phyloP scores from a whole-genome alignment of 257 asterid species.

The Linderniella brevidens region DNA sequence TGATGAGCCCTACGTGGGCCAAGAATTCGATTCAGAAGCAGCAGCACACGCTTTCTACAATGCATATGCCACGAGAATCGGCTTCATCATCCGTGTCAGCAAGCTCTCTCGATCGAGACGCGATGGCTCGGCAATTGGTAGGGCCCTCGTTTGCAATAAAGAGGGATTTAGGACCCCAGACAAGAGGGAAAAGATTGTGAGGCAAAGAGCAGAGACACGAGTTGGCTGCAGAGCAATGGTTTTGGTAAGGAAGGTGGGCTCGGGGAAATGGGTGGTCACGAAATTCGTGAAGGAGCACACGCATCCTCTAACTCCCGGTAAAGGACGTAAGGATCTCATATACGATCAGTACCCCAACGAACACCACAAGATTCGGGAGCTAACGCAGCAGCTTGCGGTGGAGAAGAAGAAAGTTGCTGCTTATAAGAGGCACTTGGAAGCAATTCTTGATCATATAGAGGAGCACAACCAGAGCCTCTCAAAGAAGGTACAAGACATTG shows the following conservation, averaged over 20 bases:
- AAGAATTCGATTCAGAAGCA: conserved; percentile 88
- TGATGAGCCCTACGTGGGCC: conserved; percentile 77
- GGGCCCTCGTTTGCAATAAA: conserved; percentile 95
- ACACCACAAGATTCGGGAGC: conserved; percentile 79
- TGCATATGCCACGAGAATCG: conserved; percentile 71
- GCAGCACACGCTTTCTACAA: conserved; percentile 90
- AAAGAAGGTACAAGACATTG: conserved; percentile 62
- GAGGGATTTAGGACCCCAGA: conserved; percentile 95
- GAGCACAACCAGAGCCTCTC: conserved; percentile 73
- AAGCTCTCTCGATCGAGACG: conserved; percentile 97
- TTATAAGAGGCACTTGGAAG: conserved; percentile 83
- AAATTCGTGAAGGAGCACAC: conserved; percentile 85
- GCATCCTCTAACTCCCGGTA: conserved; percentile 80
- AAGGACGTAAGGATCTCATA: conserved; percentile 69
- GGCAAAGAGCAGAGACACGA: conserved; percentile 93
- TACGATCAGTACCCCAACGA: conserved; percentile 92
- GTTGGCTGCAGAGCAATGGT: conserved; percentile 98
- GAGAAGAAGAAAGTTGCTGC: conserved; percentile 85
- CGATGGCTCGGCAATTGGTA: conserved; percentile 94
- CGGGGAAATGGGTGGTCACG: conserved; percentile 83
- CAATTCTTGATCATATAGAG: conserved; percentile 80
- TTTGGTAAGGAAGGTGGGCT: conserved; percentile 67
- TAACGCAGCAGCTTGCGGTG: conserved; percentile 72
- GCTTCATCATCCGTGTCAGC: conserved; percentile 89
- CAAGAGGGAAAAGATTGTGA: conserved; percentile 75